These are phyloP conservation scores for Ajuga chamaepitys DNA, from an alignment of 257 asterid species.

Conservation along the genomic window DNA sequence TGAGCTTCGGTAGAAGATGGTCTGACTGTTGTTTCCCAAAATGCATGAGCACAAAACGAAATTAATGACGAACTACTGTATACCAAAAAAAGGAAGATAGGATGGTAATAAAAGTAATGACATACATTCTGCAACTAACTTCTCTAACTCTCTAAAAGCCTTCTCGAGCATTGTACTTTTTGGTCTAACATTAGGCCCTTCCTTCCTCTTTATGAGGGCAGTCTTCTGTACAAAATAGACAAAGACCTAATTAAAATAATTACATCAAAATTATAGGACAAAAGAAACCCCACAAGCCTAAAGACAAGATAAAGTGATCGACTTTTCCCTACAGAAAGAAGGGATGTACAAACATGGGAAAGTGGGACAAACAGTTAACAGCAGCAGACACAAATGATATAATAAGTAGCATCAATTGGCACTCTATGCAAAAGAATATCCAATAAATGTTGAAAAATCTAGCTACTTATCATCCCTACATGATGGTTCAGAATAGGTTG, in stretches of 20 bases:
- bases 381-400: neutral
- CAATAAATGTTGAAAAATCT: neutral
- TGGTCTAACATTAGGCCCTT: conserved; percentile 51
- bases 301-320: neutral
- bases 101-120: conserved; percentile 5
- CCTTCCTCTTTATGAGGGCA: conserved; percentile 37
- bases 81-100: neutral
- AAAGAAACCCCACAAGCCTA: neutral
- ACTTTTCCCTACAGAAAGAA: neutral
- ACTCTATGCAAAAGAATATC: neutral
- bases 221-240: conserved; percentile 32
- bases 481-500: neutral
- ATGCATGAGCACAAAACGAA: conserved; percentile 2
- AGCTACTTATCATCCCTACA: neutral
- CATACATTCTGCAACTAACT: conserved; percentile 75
- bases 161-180: conserved; percentile 63
- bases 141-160: conserved; percentile 76
- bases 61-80: neutral
- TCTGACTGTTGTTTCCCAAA: conserved; percentile 44
- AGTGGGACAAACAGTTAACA: conserved; percentile 2
- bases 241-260: conserved; percentile 1
- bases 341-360: neutral
- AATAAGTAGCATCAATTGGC: neutral
- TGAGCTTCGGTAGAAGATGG: conserved; percentile 62
- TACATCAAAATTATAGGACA: neutral